phyloP scores from a whole-genome alignment of 2,329 filamentous ascomycete species.

The Penicillium hordei region DNA sequence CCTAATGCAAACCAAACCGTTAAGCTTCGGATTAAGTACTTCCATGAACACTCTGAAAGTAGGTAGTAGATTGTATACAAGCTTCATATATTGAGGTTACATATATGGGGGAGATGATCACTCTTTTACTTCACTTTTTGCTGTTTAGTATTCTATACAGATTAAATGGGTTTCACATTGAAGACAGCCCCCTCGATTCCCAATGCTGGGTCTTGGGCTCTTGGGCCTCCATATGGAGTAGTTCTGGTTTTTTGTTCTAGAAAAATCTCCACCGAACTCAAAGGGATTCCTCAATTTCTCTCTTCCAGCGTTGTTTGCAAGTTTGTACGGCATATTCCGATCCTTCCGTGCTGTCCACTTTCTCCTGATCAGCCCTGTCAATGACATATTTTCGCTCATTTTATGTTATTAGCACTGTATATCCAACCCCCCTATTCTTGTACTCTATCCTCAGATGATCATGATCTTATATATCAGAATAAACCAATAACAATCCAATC shows the following conservation, averaged over 20 bases:
- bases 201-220: constrained; percentile 1
- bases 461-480: not conserved
- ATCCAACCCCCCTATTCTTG: constrained; percentile 2
- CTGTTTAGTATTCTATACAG: not conserved
- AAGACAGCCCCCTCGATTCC: not conserved
- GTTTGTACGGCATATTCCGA: constrained; percentile 11
- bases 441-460: not conserved
- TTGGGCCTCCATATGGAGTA: not conserved
- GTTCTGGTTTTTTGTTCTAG: constrained; percentile 17
- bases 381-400: not conserved
- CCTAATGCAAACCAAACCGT: constrained; percentile 2
- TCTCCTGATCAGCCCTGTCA: constrained; percentile 12
- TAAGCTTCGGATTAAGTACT: constrained; percentile 10
- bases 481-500: not conserved
- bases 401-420: not conserved
- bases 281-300: constrained; percentile 15
- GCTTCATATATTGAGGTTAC: not conserved
- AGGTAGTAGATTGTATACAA: not conserved
- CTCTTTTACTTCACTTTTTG: not conserved
- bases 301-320: constrained; percentile 18
- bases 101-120: not conserved
- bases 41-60: not conserved
- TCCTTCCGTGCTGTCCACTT: constrained; percentile 8
- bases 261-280: constrained; percentile 17
- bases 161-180: constrained; percentile 12